Conservation (phyloP, 129 eudicot genomes). For the Lactuca saligna region DNA sequence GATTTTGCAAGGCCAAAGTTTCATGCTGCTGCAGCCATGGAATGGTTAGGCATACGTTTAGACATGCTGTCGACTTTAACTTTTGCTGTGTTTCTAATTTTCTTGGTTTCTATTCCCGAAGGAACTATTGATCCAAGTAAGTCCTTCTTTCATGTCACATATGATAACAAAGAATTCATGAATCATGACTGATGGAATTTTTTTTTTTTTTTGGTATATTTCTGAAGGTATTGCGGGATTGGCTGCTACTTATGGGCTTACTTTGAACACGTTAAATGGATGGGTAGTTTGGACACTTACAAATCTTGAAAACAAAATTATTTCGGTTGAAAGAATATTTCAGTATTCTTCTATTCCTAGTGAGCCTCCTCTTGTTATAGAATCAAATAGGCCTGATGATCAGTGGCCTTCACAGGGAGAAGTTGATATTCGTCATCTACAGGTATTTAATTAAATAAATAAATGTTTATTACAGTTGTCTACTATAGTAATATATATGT, state of each 20-base stretch:
- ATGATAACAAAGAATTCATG: neutral
- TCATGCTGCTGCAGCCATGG: constrained; percentile 42
- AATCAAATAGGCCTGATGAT: constrained; percentile 26
- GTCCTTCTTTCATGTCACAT: neutral
- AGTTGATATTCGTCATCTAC: constrained; percentile 29
- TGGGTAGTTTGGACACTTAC: constrained; percentile 42
- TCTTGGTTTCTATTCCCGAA: constrained; percentile 46
- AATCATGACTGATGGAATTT: neutral
- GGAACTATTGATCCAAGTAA: constrained; percentile 51
- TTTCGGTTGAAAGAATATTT: constrained; percentile 49
- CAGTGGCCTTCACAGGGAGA: constrained; percentile 36
- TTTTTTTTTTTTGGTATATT: neutral
- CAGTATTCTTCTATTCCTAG: constrained; percentile 34
- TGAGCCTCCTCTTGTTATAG: constrained; percentile 35
- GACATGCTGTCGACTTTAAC: constrained; percentile 35
- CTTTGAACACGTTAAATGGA: constrained; percentile 35
- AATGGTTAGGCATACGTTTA: constrained; percentile 49
- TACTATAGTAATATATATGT: neutral
- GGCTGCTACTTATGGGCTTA: constrained; percentile 51
- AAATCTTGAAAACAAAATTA: constrained; percentile 43
- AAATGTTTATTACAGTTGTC: no score
- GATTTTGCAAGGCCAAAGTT: constrained; percentile 44
- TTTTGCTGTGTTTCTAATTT: constrained; percentile 35
- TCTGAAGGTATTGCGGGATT: constrained; percentile 37
- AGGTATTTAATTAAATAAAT: constrained; percentile 34